Percentiles rank a stretch among this genome's conserved stretches.
phyloP scores from a whole-genome alignment of 1,139 yeast genomes.

The Eremothecium sinecaudum region DNA sequence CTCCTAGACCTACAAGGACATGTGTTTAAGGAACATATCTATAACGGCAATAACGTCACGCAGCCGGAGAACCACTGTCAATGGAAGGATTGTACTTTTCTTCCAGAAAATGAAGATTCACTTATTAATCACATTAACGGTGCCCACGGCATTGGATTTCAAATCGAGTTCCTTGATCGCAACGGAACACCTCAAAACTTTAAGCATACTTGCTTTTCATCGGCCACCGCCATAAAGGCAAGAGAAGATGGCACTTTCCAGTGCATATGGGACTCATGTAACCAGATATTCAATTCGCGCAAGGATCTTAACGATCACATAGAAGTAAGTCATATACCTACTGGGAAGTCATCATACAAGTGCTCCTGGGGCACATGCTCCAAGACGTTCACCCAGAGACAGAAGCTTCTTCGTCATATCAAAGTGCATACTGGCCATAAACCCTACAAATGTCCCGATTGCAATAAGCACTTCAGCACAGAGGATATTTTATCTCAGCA shows the following conservation, averaged over 20 bases:
- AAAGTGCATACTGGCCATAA: conserved; percentile 80
- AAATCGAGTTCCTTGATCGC: conserved; percentile 20
- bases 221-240: conserved; percentile 2
- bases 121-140: conserved; percentile 53
- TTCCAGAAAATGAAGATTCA: conserved; percentile 42
- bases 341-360: conserved; percentile 57
- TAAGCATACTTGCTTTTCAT: conserved; percentile 11
- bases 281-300: conserved; percentile 39
- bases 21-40: conserved; percentile 47
- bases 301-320: conserved; percentile 66
- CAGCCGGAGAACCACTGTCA: conserved; percentile 38
- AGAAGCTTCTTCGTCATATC: conserved; percentile 75
- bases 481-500: conserved; percentile 53
- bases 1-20: conserved; percentile 47
- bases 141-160: conserved; percentile 37
- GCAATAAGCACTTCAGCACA: conserved; percentile 58
- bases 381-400: conserved; percentile 71
- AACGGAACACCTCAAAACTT: conserved; percentile 12
- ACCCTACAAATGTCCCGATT: conserved; percentile 60
- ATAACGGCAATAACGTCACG: conserved; percentile 10
- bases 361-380: conserved; percentile 79
- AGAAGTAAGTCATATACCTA: conserved; percentile 55
- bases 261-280: conserved; percentile 38
- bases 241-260: conserved; percentile 3
- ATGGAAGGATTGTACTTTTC: conserved; percentile 61